phyloP scores from a whole-genome alignment of 306 rosid genomes.

The Castanea crenata region DNA sequence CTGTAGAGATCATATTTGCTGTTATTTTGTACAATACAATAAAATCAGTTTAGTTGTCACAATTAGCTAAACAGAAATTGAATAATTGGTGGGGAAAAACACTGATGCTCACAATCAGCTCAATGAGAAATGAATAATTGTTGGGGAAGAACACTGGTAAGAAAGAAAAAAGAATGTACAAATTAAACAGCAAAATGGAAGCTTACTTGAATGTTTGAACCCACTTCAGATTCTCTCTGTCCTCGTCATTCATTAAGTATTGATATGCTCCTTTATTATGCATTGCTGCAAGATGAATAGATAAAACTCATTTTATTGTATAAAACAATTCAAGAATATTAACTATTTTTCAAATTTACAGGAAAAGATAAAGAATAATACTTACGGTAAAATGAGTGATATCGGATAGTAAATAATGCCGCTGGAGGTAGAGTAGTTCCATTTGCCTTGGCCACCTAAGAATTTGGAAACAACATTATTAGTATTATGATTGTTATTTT shows the following conservation, averaged over 20 bases:
- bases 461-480: not conserved
- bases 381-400: slow-evolving; percentile 47
- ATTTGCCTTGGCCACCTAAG: slow-evolving; percentile 42
- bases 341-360: not conserved
- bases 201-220: slow-evolving; percentile 8
- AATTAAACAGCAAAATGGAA: not conserved
- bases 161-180: not conserved
- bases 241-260: slow-evolving; percentile 3
- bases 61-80: not conserved
- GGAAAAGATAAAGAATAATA: not conserved
- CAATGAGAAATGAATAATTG: too few relatives aligned
- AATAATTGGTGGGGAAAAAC: not conserved
- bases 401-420: slow-evolving; percentile 41
- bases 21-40: not conserved
- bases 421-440: slow-evolving; percentile 41
- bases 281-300: not conserved
- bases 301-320: not conserved
- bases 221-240: not conserved
- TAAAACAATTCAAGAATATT: too few relatives aligned
- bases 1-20: slow-evolving; percentile 10
- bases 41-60: not conserved
- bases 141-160: too few relatives aligned
- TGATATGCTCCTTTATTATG: slow-evolving; percentile 1
- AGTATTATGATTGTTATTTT: not conserved
- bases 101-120: too few relatives aligned